These are phyloP conservation scores for Ilex aquifolium DNA, from an alignment of 257 asterid species.

Conservation along the genomic window DNA sequence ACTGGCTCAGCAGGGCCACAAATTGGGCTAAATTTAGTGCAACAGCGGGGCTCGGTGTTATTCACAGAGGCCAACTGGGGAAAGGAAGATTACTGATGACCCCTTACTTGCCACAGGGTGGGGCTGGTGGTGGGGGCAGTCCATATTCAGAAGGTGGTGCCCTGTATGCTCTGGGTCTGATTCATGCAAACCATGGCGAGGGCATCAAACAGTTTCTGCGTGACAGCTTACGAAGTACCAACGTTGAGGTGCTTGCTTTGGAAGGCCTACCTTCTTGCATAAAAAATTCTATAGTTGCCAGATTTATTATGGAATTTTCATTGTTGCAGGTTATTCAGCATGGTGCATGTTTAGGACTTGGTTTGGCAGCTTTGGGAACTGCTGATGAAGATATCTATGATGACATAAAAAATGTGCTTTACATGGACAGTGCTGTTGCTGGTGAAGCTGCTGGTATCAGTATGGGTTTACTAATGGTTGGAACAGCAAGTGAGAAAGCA, in stretches of 20 bases:
- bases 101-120: slow-evolving; percentile 95
- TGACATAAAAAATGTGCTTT: slow-evolving; percentile 74
- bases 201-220: slow-evolving; percentile 92
- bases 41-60: slow-evolving; percentile 96
- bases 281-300: not conserved
- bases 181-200: slow-evolving; percentile 99
- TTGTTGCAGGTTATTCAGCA: slow-evolving; percentile 87
- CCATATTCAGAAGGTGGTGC: slow-evolving; percentile 99
- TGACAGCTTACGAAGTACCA: slow-evolving; percentile 78
- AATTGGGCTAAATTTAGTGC: slow-evolving; percentile 99
- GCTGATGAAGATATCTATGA: slow-evolving; percentile 88
- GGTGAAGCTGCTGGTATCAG: slow-evolving; percentile 99
- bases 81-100: slow-evolving; percentile 99
- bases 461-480: slow-evolving; percentile 97
- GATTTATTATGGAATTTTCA: slow-evolving; percentile 7
- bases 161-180: slow-evolving; percentile 85
- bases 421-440: slow-evolving; percentile 97
- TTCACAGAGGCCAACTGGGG: slow-evolving; percentile 92
- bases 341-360: slow-evolving; percentile 99
- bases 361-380: slow-evolving; percentile 92
- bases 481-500: slow-evolving; percentile 95
- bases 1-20: slow-evolving; percentile 96
- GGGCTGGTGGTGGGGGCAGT: slow-evolving; percentile 91
- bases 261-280: not conserved
- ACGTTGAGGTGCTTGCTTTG: slow-evolving; percentile 65